These are phyloP conservation scores for Biscogniauxia sp. DNA, from an alignment of 2,329 filamentous ascomycete species.

Conservation along the genomic window DNA sequence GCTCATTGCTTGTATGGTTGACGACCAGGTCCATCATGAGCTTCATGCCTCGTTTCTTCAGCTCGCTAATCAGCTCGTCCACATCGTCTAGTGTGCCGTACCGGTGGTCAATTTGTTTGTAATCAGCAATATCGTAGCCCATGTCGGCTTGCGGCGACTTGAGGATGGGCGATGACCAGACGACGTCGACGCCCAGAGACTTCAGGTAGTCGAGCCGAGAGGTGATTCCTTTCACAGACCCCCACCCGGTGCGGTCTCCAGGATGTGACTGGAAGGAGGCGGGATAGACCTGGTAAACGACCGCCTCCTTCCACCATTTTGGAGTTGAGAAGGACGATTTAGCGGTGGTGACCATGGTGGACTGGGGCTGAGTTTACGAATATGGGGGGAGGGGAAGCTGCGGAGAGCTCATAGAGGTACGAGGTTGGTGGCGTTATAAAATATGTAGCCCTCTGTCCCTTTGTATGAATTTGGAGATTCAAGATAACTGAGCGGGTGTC, in stretches of 20 bases:
- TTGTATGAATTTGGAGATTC: too few species aligned
- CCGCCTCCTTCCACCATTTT: too few species aligned
- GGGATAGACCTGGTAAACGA: too few species aligned
- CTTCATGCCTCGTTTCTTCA: constrained; percentile 63
- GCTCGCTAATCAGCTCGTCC: constrained; percentile 57
- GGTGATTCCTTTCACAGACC: constrained; percentile 60
- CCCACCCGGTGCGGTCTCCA: constrained; percentile 42
- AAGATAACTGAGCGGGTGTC: too few species aligned
- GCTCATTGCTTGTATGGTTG: constrained; percentile 72
- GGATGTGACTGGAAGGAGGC: too few species aligned
- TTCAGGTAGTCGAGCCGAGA: constrained; percentile 61
- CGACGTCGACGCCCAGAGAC: constrained; percentile 57
- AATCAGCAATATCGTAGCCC: constrained; percentile 69
- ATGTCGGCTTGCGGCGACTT: constrained; percentile 64
- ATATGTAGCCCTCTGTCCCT: too few species aligned
- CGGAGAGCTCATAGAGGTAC: too few species aligned
- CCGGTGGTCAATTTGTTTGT: constrained; percentile 60
- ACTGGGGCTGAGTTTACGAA: too few species aligned
- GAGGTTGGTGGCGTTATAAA: too few species aligned
- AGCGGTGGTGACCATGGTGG: too few species aligned
- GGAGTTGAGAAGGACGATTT: too few species aligned
- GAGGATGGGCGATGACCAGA: constrained; percentile 68
- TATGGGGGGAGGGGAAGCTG: too few species aligned
- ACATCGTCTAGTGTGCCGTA: constrained; percentile 68
- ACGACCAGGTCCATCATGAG: constrained; percentile 73